A percentile compares a stretch with the other conserved stretches of the same genome.
Conservation (phyloP, 164 flowering plant genomes). For the Tetracentron sinense region DNA sequence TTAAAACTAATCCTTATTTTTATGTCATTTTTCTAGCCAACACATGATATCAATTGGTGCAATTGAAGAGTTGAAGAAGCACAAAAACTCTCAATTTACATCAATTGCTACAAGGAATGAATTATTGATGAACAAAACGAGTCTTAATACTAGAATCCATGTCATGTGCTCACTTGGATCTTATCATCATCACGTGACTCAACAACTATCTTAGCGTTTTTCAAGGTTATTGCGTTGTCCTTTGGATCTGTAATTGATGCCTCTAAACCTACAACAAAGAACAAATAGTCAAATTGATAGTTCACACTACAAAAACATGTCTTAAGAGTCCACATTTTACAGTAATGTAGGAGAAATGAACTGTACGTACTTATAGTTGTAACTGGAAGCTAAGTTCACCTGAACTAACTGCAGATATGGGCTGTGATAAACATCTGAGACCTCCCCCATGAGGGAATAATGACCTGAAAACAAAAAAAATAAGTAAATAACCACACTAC, state of each 20-base stretch:
- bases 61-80: no score
- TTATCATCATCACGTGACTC: constrained; percentile 52
- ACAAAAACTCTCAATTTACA: background rate
- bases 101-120: background rate
- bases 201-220: constrained; percentile 42
- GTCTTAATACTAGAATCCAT: background rate
- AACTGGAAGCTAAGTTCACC: constrained; percentile 29
- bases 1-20: no score
- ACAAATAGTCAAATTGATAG: background rate
- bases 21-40: no score
- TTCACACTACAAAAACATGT: no score
- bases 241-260: constrained; percentile 40
- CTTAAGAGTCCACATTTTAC: background rate
- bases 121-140: background rate
- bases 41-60: no score
- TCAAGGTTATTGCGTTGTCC: constrained; percentile 30
- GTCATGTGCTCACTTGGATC: constrained; percentile 43
- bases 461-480: constrained; percentile 20
- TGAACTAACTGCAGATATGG: constrained; percentile 41
- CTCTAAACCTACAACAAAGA: constrained; percentile 47
- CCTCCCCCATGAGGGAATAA: constrained; percentile 11
- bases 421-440: constrained; percentile 16
- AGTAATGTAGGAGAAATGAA: constrained; percentile 3
- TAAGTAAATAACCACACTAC: background rate
- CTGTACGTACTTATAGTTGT: background rate